phyloP scores from a whole-genome alignment of 176 grass and related monocot genomes.

The Cenchrus purpureus region DNA sequence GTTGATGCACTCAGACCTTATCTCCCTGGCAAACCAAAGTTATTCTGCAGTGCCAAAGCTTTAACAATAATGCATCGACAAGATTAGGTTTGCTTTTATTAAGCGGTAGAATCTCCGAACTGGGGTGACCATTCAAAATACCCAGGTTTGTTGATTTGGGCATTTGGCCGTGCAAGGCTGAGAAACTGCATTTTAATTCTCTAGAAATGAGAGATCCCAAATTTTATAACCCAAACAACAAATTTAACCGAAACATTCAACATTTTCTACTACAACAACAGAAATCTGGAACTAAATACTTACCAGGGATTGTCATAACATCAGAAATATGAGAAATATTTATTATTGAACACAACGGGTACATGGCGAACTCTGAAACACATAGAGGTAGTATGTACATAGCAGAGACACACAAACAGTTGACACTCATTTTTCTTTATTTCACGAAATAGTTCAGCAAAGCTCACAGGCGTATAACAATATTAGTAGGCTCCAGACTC shows the following conservation, averaged over 20 bases:
- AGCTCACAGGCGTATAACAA: neutral
- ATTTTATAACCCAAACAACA: neutral
- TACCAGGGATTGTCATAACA: neutral
- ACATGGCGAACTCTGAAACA: neutral
- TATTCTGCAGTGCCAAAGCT: too few species aligned
- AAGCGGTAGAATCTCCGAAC: too few species aligned
- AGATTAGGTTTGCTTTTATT: too few species aligned
- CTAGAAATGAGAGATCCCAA: neutral
- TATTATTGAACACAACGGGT: neutral
- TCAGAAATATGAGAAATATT: neutral
- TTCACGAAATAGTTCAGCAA: conserved; percentile 10
- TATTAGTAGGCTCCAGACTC: neutral
- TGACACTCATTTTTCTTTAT: neutral
- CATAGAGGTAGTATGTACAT: neutral
- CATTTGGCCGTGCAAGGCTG: too few species aligned
- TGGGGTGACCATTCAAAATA: too few species aligned
- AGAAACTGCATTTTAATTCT: neutral
- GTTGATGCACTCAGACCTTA: too few species aligned
- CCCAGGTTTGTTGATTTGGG: too few species aligned
- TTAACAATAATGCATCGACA: too few species aligned
- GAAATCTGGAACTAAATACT: neutral
- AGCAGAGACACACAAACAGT: neutral
- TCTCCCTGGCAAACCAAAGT: too few species aligned
- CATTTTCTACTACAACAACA: neutral
- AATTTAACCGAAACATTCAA: neutral